Base-by-base conservation (phyloP, 2,329 filamentous ascomycete genomes). In the Arthrobotrys entomopaga region DNA sequence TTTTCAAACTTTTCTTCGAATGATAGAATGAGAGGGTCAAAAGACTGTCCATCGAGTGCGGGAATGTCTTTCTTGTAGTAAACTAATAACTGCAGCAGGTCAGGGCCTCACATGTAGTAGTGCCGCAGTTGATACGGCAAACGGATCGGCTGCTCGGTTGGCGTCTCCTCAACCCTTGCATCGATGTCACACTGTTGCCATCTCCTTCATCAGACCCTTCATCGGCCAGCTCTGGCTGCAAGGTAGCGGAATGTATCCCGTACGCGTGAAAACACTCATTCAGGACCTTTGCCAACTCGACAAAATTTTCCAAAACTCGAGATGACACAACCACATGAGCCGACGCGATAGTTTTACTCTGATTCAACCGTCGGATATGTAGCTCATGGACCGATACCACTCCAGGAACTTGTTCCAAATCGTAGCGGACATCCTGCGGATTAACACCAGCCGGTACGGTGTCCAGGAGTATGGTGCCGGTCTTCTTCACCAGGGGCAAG, bases 301-400 rank as follows among this genome's bases (percentile, higher is more conserved):
- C 85, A 79, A 92, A 92, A 57, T 83, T 82, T 40, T 82, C 80
- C 22, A 91, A 80, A 7, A 85, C 84, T 59, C 85, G 83, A 74
- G 87, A 85, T 1, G 85, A 84, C 15, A 92, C 85, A 0, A 89
- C 84, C 0, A 93, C 82, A 78, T 92, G 90, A 0, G 88, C 90
- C 0, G 88, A 88, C 6, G 90, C 90, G 53, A 92, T 84, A 2
- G 86, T 84, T 78, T 91, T 91, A 59, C 84, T 84, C 81, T 93
- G 89, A 78, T 90, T 87, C 2, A 93, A 84, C 1, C 87, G 85
- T 90, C 91, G 93, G 75, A 92, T 86, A 77, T 91, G 90, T 15
- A 93, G 83, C 77, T 92, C 89, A 76, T 92, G 89, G 13, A 92
- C 85, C 0, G 88, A 88, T 19, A 86, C 80, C 16, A 92, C 84